Evolutionary conservation across 2,329 filamentous ascomycete species (phyloP), one percentile per base, ranked within the genome.

Genomic region (Fusarium coicis): DNA sequence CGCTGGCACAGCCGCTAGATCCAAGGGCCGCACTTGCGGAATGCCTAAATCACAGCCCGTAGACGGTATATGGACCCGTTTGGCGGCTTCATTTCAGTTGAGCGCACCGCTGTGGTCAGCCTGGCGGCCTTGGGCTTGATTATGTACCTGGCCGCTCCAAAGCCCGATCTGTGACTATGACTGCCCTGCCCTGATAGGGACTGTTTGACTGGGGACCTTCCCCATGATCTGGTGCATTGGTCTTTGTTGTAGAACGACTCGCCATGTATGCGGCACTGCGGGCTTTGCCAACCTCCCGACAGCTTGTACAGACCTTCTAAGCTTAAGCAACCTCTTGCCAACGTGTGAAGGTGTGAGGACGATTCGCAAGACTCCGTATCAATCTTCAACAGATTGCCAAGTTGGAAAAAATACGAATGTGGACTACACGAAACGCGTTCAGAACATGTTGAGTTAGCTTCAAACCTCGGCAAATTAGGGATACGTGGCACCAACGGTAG

Each of bases 241-340:
- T 5, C 12, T 34, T 34, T 34, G 32, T 34, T 15, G 12, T 12
- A 15, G 12, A 15, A 34, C 12, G 32, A 15, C 12, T 34, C 12
- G 32, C 32, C 32, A 21, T 0, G 2, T 21, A 21, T 16, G 44
- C 26, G 19, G 44, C 44, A 14, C 10, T 9, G 5, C 14, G 9
- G 44, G 19, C 19, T 30, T 8, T 28, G 5, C 42, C 7, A 26
- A 4, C 12, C 5, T 10, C 12, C 26, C 9, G 8, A 7, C 8
- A 5, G 18, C 9, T 4, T 28, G 12, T 15, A 21, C 4, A 7
- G 44, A 5, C 19, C 12, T 21, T 47, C 1, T 47, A 21, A 11
- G 26, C 19, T 5, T 6, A 21, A 30, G 4, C 4, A 28, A 46
- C 2, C 12, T 28, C 19, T 6, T 5, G 0, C 12, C 7, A 19